Evolutionary conservation across 345 rosid genomes (phyloP).

Genomic region (Brassica incana): DNA sequence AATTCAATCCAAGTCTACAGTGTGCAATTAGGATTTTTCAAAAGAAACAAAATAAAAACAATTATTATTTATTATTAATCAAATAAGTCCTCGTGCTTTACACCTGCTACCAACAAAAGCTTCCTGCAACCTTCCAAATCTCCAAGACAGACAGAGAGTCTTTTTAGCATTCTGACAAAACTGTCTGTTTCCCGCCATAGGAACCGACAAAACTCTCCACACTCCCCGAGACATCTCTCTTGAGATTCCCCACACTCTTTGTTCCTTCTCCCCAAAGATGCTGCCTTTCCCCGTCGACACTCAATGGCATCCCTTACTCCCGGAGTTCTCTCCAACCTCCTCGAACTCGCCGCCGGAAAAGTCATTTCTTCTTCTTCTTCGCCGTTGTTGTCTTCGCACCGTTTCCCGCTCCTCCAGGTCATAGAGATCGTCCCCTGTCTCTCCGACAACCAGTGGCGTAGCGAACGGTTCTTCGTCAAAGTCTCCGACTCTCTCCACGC

Average conservation of each 20-base stretch:
- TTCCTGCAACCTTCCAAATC: slow-evolving; percentile 28
- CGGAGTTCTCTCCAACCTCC: slow-evolving; percentile 53
- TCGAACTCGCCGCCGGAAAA: slow-evolving; percentile 41
- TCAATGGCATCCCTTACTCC: slow-evolving; percentile 54
- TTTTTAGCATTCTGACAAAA: slow-evolving; percentile 32
- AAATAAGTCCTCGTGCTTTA: slow-evolving; percentile 22
- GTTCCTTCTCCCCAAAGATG: slow-evolving; percentile 17
- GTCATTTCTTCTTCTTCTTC: slow-evolving; percentile 15
- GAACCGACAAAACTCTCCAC: slow-evolving; percentile 36
- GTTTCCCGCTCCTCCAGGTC: slow-evolving; percentile 53
- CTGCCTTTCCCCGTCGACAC: neutral
- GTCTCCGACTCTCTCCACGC: slow-evolving; percentile 59
- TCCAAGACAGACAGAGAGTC: slow-evolving; percentile 30
- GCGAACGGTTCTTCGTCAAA: slow-evolving; percentile 52
- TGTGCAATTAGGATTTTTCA: neutral
- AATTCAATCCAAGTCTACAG: slow-evolving; percentile 10
- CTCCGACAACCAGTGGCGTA: slow-evolving; percentile 50
- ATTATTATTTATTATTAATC: neutral
- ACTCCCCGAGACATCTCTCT: slow-evolving; percentile 33
- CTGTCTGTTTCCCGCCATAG: slow-evolving; percentile 12
- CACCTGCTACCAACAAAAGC: slow-evolving; percentile 32
- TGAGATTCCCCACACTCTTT: slow-evolving; percentile 29
- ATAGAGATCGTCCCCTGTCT: slow-evolving; percentile 53
- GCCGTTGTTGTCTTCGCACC: slow-evolving; percentile 31
- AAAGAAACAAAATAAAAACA: slow-evolving; percentile 7